phyloP scores from a whole-genome alignment of 1,139 yeast species.

The Nakaseomyces sp. region DNA sequence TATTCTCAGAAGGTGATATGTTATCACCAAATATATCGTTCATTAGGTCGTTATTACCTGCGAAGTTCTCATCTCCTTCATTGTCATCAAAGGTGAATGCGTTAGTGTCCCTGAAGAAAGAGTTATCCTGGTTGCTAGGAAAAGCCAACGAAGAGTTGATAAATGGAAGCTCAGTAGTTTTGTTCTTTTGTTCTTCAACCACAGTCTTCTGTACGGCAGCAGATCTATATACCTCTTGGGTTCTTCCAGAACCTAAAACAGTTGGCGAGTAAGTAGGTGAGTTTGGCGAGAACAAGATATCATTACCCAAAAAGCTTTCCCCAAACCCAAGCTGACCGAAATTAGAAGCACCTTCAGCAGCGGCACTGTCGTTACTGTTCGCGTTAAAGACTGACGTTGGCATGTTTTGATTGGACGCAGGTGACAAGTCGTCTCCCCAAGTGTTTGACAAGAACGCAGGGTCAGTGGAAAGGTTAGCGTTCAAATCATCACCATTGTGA shows the following conservation, averaged over 20 bases:
- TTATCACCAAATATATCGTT: conserved; percentile 11
- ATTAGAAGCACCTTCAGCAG: conserved; percentile 2
- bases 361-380: neutral
- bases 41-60: neutral
- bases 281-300: conserved; percentile 4
- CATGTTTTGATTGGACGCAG: neutral
- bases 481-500: neutral
- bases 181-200: neutral
- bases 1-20: conserved; percentile 11
- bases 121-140: conserved; percentile 12
- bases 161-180: conserved; percentile 13
- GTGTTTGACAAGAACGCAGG: conserved; percentile 6
- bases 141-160: conserved; percentile 22
- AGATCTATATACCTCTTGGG: neutral
- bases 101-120: neutral
- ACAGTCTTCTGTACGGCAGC: conserved; percentile 2
- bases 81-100: conserved; percentile 1
- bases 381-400: neutral
- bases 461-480: conserved; percentile 4
- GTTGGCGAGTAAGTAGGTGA: conserved; percentile 4
- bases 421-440: conserved; percentile 4
- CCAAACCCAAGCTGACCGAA: conserved; percentile 14
- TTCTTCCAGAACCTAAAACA: conserved; percentile 4
- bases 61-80: conserved; percentile 6
- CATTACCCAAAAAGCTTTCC: conserved; percentile 3